Percentiles rank a stretch among this genome's conserved stretches.
These are phyloP conservation scores for Xylaria sp. DNA, from an alignment of 2,329 filamentous ascomycete genomes.

Conservation along the genomic window DNA sequence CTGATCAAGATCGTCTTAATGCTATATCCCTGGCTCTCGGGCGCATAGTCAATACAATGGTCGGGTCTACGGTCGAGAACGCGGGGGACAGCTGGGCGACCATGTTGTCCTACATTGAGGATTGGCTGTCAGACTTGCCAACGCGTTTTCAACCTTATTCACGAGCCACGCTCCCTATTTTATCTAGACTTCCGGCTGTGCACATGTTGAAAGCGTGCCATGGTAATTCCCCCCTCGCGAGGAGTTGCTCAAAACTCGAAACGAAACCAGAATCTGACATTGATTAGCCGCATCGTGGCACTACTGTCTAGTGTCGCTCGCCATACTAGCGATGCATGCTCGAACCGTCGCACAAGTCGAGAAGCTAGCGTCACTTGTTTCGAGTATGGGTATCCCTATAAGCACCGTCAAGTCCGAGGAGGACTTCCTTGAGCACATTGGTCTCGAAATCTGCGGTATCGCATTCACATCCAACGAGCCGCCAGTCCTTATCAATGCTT, in stretches of 20 bases:
- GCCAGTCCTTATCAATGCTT: slow-evolving; percentile 53
- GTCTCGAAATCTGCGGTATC: slow-evolving; percentile 50
- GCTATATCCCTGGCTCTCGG: slow-evolving; percentile 50
- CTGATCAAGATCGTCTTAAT: slow-evolving; percentile 47
- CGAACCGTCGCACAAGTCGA: slow-evolving; percentile 13
- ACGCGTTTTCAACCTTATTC: slow-evolving; percentile 42
- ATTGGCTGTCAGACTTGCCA: slow-evolving; percentile 45
- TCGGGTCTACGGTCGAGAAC: slow-evolving; percentile 27
- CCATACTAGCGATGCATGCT: slow-evolving; percentile 40
- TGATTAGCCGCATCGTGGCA: slow-evolving; percentile 49
- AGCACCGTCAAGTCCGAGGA: slow-evolving; percentile 15
- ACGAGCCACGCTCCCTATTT: slow-evolving; percentile 16
- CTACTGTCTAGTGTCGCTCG: slow-evolving; percentile 47
- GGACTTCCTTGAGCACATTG: slow-evolving; percentile 43
- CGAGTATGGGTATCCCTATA: neutral
- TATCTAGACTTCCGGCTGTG: slow-evolving; percentile 43
- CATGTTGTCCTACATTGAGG: slow-evolving; percentile 31
- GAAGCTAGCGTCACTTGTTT: slow-evolving; percentile 7
- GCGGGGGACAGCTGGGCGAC: slow-evolving; percentile 29
- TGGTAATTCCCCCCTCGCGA: slow-evolving; percentile 39
- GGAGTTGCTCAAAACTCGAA: neutral
- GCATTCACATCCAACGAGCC: slow-evolving; percentile 51
- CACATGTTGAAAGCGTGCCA: slow-evolving; percentile 52
- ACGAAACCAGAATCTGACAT: neutral
- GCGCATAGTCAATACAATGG: slow-evolving; percentile 48